Conservation (phyloP, 2,329 filamentous ascomycete species). For the Magnaporthiopsis poae region DNA sequence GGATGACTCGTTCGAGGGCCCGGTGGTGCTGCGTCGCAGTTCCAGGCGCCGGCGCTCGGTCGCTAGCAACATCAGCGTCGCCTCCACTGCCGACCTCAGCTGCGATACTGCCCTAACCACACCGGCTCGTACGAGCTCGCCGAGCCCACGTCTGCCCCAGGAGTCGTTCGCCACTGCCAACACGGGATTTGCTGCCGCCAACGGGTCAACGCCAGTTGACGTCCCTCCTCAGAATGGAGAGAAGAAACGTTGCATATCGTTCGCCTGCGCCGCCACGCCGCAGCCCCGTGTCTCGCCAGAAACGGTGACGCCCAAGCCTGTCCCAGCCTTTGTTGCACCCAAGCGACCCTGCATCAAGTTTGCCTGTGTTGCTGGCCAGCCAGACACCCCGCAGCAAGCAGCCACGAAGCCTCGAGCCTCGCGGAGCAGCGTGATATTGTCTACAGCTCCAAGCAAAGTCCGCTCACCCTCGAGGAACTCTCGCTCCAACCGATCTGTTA, state of each 20-base stretch:
- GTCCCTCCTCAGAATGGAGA: constrained; percentile 38
- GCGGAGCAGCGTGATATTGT: not conserved
- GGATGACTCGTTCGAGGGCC: constrained; percentile 35
- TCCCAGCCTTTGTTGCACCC: constrained; percentile 20
- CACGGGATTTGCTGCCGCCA: constrained; percentile 1
- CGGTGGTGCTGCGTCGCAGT: constrained; percentile 23
- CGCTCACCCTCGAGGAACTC: constrained; percentile 18
- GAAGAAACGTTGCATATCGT: constrained; percentile 84
- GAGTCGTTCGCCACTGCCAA: constrained; percentile 28
- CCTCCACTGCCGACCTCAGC: constrained; percentile 84
- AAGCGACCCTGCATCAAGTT: constrained; percentile 64
- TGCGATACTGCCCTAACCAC: constrained; percentile 88
- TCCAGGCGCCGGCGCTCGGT: constrained; percentile 50
- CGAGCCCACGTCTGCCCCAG: constrained; percentile 71
- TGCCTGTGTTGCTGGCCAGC: constrained; percentile 51
- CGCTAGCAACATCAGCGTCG: constrained; percentile 68
- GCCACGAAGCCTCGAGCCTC: constrained; percentile 17
- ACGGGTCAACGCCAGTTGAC: constrained; percentile 12
- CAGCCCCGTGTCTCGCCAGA: constrained; percentile 11
- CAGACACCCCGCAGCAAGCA: constrained; percentile 27
- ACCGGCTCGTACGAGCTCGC: constrained; percentile 75
- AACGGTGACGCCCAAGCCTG: constrained; percentile 20
- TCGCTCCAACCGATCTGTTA: constrained; percentile 18
- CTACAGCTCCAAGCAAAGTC: constrained; percentile 15
- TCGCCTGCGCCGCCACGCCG: constrained; percentile 61